These are phyloP conservation scores for Harringtonia lauricola DNA, from an alignment of 2,329 filamentous ascomycete genomes.

Conservation along the genomic window DNA sequence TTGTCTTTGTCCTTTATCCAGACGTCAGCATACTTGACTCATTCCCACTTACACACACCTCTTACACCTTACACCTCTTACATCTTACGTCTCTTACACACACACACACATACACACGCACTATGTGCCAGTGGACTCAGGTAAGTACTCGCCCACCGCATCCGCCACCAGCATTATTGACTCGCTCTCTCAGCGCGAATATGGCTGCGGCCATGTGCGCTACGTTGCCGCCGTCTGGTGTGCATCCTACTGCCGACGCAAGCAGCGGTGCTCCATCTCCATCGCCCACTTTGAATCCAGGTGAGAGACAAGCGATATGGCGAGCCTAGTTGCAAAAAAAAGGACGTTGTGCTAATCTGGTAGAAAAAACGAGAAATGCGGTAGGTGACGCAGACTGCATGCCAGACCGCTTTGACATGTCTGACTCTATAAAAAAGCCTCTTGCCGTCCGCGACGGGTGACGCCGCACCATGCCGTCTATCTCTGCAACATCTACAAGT, in stretches of 20 bases:
- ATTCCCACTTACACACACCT: not conserved
- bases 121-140: conserved; percentile 5
- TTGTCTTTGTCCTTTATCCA: too few relatives aligned
- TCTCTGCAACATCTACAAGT: conserved; percentile 2
- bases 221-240: conserved; percentile 21
- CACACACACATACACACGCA: too few relatives aligned
- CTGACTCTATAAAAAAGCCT: not conserved
- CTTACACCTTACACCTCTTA: not conserved
- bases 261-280: conserved; percentile 1
- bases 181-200: conserved; percentile 12
- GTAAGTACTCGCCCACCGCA: not conserved
- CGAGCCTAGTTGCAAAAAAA: not conserved
- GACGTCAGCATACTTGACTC: too few relatives aligned
- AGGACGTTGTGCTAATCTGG: too few relatives aligned
- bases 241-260: conserved; percentile 2
- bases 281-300: conserved; percentile 1
- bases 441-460: not conserved
- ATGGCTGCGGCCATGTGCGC: conserved; percentile 20
- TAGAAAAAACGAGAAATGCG: conserved; percentile 1
- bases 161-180: not conserved
- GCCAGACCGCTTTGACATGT: not conserved
- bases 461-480: conserved; percentile 1
- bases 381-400: not conserved
- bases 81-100: not conserved
- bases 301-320: not conserved